These are phyloP conservation scores for Neocatenulostroma microsporum DNA, from an alignment of 2,329 filamentous ascomycete species.

Conservation along the genomic window DNA sequence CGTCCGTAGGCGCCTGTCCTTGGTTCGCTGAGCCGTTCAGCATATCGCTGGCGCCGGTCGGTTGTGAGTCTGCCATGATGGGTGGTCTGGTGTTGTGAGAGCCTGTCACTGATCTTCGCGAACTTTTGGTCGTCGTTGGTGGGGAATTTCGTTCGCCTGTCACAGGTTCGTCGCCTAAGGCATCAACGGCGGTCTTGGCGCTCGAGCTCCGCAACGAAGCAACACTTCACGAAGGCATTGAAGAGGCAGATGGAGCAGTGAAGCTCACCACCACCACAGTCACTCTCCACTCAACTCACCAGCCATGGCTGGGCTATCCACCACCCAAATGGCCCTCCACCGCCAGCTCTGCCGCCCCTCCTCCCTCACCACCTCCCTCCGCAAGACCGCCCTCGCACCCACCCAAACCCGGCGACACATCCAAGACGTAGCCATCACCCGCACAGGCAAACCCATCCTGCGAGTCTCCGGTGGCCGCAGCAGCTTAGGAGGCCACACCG, in stretches of 20 bases:
- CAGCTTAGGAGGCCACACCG: constrained; percentile 67
- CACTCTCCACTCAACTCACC: constrained; percentile 16
- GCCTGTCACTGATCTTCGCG: too few relatives aligned
- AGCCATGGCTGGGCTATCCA: constrained; percentile 25
- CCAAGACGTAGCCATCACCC: constrained; percentile 80
- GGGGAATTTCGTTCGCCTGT: too few relatives aligned
- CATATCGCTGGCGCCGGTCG: constrained; percentile 43
- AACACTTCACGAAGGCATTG: background rate
- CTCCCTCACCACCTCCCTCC: constrained; percentile 19
- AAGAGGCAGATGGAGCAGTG: constrained; percentile 3
- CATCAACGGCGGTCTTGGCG: too few relatives aligned
- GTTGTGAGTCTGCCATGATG: constrained; percentile 46
- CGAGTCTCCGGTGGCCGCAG: constrained; percentile 75
- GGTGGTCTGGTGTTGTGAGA: too few relatives aligned
- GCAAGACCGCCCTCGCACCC: constrained; percentile 19
- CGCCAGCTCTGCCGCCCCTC: constrained; percentile 28
- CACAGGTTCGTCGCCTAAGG: too few relatives aligned
- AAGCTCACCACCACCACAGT: background rate
- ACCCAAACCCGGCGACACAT: constrained; percentile 25
- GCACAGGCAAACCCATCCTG: constrained; percentile 92
- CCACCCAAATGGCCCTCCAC: constrained; percentile 26
- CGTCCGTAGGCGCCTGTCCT: constrained; percentile 20
- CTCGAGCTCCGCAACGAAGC: too few relatives aligned
- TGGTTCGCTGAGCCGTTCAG: constrained; percentile 35
- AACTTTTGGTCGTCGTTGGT: background rate